Base-by-base conservation (phyloP, 345 rosid genomes). In the Populus euphratica region DNA sequence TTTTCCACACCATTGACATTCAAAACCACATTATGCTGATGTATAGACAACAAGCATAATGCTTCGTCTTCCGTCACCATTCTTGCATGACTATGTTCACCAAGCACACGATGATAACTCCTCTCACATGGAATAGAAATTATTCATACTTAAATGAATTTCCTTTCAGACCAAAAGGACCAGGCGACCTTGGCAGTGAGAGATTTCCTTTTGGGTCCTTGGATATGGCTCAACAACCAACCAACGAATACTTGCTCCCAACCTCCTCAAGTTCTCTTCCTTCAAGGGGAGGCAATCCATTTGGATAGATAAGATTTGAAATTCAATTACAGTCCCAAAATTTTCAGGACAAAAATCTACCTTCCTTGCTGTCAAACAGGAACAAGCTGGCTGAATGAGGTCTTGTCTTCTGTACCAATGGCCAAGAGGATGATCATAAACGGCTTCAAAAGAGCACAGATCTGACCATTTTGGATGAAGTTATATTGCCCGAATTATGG, bases 221-320 rank as follows among this genome's bases (percentile, higher is more conserved):
- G n/a, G 65, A 76, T 79, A 14, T 77, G 50, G 68, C 52, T 73
- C 85, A 77, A 52, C 86, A 81, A 61, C 77, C 83, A 67, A 72
- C 81, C 59, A 80, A 66, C 31, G 85, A 85, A 77, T 85, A 73
- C 82, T 73, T 81, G 44, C 75, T 29, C 68, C 54, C 85, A 49
- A 82, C 76, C 25, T 25, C 81, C 68, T 80, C 81, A 77, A 79
- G 73, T 81, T 81, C 84, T 74, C 78, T 73, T 83, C 66, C 81
- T 72, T 76, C 87, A 4, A 14, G 31, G 61, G 84, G 89, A 76
- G 89, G 92, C 76, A 91, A 92, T 73, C 95, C 93, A 7, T 92
- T 91, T 74, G 89, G 89, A 73, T 89, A 75, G 77, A 54, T 49
- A 29, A 73, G 27, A 25, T 64, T n/a, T 17, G 5, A 21, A 14